Evolutionary conservation across 768 basidiomycete genomes (phyloP).

Genomic region (Suillus tomentosus): DNA sequence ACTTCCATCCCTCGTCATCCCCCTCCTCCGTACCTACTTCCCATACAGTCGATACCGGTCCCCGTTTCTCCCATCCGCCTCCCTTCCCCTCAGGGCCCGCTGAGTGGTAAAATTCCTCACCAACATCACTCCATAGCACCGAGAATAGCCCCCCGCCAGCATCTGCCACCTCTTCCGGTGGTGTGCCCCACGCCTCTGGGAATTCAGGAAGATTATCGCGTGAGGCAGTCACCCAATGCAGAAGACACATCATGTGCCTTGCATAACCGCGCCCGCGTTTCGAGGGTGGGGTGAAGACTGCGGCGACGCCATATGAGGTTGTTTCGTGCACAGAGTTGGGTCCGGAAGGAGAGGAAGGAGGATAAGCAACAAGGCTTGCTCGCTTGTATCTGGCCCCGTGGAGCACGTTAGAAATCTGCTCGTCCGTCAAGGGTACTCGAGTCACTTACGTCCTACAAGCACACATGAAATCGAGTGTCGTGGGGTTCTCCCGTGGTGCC

Average conservation of each 20-base stretch:
- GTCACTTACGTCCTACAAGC: slow-evolving; percentile 61
- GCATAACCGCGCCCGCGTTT: slow-evolving; percentile 61
- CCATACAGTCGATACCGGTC: slow-evolving; percentile 44
- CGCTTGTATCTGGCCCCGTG: slow-evolving; percentile 36
- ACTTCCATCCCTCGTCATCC: slow-evolving; percentile 16
- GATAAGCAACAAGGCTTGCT: slow-evolving; percentile 33
- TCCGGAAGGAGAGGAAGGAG: slow-evolving; percentile 13
- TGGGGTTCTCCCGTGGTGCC: slow-evolving; percentile 50
- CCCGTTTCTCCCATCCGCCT: slow-evolving; percentile 48
- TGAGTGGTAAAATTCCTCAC: slow-evolving; percentile 44
- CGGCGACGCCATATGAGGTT: slow-evolving; percentile 53
- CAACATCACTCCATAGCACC: slow-evolving; percentile 59
- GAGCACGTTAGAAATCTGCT: not conserved
- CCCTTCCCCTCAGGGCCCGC: slow-evolving; percentile 38
- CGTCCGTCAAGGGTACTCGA: not conserved
- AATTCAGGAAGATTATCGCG: slow-evolving; percentile 32
- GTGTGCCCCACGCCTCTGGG: slow-evolving; percentile 46
- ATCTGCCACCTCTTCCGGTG: slow-evolving; percentile 38
- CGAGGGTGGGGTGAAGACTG: slow-evolving; percentile 54
- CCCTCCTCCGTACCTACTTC: slow-evolving; percentile 23
- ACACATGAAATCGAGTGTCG: slow-evolving; percentile 50
- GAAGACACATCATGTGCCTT: slow-evolving; percentile 61
- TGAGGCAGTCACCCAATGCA: slow-evolving; percentile 57
- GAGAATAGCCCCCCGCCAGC: slow-evolving; percentile 49
- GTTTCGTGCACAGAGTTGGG: slow-evolving; percentile 31